Evolutionary conservation across 2,329 filamentous ascomycete genomes (phyloP).

Genomic region (Sclerotinia spermophila): DNA sequence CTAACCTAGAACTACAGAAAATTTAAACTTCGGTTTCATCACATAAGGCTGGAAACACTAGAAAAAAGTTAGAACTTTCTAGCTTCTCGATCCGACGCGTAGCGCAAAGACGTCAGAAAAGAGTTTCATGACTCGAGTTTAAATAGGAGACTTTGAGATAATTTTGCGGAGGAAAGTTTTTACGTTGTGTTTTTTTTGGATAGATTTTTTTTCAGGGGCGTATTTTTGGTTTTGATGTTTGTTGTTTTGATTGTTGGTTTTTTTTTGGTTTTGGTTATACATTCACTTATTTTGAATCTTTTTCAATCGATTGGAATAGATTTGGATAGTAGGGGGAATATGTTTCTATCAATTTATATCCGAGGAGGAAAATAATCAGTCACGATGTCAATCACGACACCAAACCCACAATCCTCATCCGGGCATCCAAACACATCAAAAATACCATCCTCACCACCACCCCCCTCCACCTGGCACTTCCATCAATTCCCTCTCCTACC

Average conservation of each 20-base stretch:
- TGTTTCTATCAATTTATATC: neutral
- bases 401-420: neutral
- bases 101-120: neutral
- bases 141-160: neutral
- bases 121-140: neutral
- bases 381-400: neutral
- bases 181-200: neutral
- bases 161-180: neutral
- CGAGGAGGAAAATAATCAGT: neutral
- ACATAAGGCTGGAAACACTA: neutral
- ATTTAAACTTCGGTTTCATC: neutral
- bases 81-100: neutral
- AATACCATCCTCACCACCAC: neutral
- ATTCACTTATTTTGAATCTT: neutral
- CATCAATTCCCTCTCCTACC: conserved; percentile 2
- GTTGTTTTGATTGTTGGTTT: neutral
- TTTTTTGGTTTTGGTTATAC: neutral
- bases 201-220: neutral
- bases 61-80: neutral
- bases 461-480: neutral
- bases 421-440: neutral
- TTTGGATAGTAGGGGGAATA: neutral
- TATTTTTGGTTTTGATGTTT: neutral
- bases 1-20: no score
- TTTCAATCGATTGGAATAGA: neutral